A percentile compares a stretch with the other conserved stretches of the same genome.
These are phyloP conservation scores for Pelargonium australe DNA, from an alignment of 441 rosid genomes.

Conservation along the genomic window DNA sequence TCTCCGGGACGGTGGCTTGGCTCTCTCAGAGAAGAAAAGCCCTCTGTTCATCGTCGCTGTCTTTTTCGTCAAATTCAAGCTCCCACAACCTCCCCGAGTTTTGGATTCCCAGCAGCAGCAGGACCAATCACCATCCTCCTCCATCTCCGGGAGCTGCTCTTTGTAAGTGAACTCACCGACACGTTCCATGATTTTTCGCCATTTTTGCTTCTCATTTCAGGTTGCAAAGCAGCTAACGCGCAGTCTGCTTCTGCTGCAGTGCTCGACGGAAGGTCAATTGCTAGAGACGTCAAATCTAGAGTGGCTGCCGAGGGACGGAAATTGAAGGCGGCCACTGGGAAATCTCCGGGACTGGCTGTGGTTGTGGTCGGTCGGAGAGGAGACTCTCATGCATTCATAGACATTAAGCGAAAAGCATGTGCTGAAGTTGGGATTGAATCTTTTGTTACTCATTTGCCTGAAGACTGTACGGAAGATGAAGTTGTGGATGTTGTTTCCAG, in stretches of 20 bases:
- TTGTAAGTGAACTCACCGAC: neutral
- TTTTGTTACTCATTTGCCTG: slow-evolving; percentile 14
- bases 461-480: slow-evolving; percentile 23
- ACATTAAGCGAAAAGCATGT: slow-evolving; percentile 27
- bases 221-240: no score
- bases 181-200: neutral
- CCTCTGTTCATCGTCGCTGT: neutral
- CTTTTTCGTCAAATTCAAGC: neutral
- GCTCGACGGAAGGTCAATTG: slow-evolving; percentile 25
- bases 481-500: slow-evolving; percentile 19
- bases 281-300: slow-evolving; percentile 21
- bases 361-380: slow-evolving; percentile 27
- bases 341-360: slow-evolving; percentile 23
- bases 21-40: neutral
- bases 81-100: neutral
- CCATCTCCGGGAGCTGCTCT: neutral
- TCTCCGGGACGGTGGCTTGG: neutral
- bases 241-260: slow-evolving; percentile 15
- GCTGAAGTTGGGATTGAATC: slow-evolving; percentile 23
- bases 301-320: slow-evolving; percentile 14
- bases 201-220: neutral
- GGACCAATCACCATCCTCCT: neutral
- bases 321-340: slow-evolving; percentile 25
- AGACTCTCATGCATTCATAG: slow-evolving; percentile 24
- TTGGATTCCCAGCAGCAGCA: neutral